Base-by-base conservation (phyloP, 2,329 filamentous ascomycete species). In the Fusarium algeriense region DNA sequence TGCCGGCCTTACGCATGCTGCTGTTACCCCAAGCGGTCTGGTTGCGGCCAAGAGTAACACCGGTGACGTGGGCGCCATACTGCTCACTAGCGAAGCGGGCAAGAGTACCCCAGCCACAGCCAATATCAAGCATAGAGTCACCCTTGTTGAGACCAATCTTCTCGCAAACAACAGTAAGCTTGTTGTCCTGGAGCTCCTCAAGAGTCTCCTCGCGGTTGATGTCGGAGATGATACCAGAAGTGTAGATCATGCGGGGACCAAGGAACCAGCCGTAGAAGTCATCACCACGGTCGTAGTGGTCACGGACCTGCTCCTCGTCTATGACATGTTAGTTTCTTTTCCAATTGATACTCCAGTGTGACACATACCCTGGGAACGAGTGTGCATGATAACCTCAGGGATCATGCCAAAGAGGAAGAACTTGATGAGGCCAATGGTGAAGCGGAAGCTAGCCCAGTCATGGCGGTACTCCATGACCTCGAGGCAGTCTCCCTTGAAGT, bases 191-290 rank as follows among this genome's bases (percentile, higher is more conserved):
- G 48, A 98, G 89, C 84, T 98, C 88, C 84, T 99, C 96, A 30
- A 99, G 91, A 37, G 90, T 89, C 85, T 98, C 96, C 84, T 98
- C 96, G 74, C 87, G 88, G 83, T 91, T 90, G 81, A 93, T 89
- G 82, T 98, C 94, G 68, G 92, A 92, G 80, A 99, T 97, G 78
- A 99, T 87, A 77, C 96, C 96, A 54, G 93, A 97, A 55, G 96
- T 99, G 86, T 98, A 98, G 83, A 98, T 94, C 96, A 98, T 99
- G 79, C 95, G 95, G 65, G 95, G 95, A 69, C 96, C 96, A 71
- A 98, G 89, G 88, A 98, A 98, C 94, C 95, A 99, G 81, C 90
- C 92, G 87, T 99, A 99, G 85, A 98, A 97, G 84, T 98, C 96
- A 81, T 99, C 94, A 79, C 96, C 96, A 73, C 94, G 92, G 87